Conservation (phyloP, 1,284 basidiomycete species). For the Taiwanofungus camphoratus region DNA sequence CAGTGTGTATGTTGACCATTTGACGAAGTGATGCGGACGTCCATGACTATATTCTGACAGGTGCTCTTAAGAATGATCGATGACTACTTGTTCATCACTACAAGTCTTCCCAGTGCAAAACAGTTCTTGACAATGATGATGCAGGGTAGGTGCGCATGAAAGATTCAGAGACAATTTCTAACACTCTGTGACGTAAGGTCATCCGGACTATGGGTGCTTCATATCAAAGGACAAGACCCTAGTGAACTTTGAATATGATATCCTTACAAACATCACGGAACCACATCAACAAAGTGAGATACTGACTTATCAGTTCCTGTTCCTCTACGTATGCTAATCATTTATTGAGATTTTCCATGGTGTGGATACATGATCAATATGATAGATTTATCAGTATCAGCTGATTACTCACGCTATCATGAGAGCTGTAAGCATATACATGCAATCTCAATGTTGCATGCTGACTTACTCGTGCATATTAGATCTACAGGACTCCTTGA, state of each 20-base stretch:
- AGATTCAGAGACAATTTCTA: neutral
- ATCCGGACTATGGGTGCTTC: conserved; percentile 90
- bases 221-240: conserved; percentile 87
- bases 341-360: conserved; percentile 75
- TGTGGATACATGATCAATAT: conserved; percentile 82
- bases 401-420: conserved; percentile 66
- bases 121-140: conserved; percentile 78
- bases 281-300: conserved; percentile 42
- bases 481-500: conserved; percentile 61
- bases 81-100: conserved; percentile 90
- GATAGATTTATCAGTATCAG: conserved; percentile 66
- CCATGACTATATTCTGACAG: conserved; percentile 33
- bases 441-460: neutral
- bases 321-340: neutral
- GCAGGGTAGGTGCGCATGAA: conserved; percentile 41
- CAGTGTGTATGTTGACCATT: conserved; percentile 51
- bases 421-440: conserved; percentile 43
- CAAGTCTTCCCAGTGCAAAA: conserved; percentile 55
- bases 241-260: conserved; percentile 76
- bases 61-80: conserved; percentile 83
- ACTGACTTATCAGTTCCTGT: too few relatives aligned
- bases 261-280: conserved; percentile 47
- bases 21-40: neutral
- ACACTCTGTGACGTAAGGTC: conserved; percentile 42
- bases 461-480: neutral